These are phyloP conservation scores for Globisporangium camurandrum DNA, from an alignment of 352 stramenopile genomes.

Conservation along the genomic window DNA sequence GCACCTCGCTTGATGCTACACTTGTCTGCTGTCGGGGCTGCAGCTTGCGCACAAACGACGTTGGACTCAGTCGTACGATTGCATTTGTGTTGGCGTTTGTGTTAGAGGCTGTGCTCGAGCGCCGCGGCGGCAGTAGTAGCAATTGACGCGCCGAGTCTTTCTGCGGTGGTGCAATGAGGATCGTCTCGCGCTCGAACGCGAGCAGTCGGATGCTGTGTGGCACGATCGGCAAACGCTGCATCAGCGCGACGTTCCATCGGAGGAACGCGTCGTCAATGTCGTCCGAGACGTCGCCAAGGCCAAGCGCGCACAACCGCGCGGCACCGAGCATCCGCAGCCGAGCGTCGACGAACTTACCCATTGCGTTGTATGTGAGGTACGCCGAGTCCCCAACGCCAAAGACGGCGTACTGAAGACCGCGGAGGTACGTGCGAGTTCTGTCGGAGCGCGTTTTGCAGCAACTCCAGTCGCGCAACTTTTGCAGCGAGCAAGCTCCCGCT, in stretches of 20 bases:
- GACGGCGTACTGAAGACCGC: constrained; percentile 81
- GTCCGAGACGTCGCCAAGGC: constrained; percentile 90
- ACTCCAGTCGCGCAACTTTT: constrained; percentile 5
- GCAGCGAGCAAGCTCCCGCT: constrained; percentile 3
- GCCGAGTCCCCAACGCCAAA: constrained; percentile 95
- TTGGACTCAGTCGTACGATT: background rate
- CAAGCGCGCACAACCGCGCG: constrained; percentile 51
- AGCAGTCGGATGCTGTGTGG: constrained; percentile 5
- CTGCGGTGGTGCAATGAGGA: constrained; percentile 8
- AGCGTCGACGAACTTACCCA: constrained; percentile 87
- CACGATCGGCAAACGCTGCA: constrained; percentile 15
- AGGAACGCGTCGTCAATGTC: constrained; percentile 56
- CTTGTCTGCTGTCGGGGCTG: background rate
- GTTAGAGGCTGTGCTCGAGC: no score
- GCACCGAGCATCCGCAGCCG: constrained; percentile 78
- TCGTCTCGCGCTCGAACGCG: constrained; percentile 27
- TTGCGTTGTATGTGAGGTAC: constrained; percentile 94
- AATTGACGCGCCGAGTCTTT: background rate
- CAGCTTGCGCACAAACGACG: background rate
- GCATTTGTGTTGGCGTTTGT: no score
- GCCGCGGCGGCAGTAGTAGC: no score
- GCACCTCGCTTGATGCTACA: background rate
- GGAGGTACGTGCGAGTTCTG: constrained; percentile 10
- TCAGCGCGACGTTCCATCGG: constrained; percentile 72
- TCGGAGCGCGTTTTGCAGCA: background rate